These are phyloP conservation scores for Chondrostereum purpureum DNA, from an alignment of 1,284 basidiomycete genomes.

Conservation along the genomic window DNA sequence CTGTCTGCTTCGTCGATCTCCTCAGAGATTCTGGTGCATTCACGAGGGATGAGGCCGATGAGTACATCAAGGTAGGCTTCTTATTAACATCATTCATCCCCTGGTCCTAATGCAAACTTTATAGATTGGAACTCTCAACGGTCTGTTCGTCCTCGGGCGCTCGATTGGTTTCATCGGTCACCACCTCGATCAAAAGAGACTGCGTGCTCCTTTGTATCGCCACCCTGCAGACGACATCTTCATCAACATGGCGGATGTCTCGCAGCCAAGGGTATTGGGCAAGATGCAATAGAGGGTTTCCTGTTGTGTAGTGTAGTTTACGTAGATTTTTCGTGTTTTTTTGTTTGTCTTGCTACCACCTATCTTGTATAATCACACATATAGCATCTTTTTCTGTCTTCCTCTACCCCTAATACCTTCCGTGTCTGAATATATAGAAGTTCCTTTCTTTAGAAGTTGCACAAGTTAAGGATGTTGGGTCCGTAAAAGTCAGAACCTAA, in stretches of 20 bases:
- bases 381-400: no score
- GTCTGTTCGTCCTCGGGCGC: slow-evolving; percentile 94
- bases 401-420: no score
- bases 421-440: no score
- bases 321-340: no score
- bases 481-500: no score
- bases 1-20: slow-evolving; percentile 96
- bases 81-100: no score
- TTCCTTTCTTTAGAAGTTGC: no score
- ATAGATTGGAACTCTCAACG: slow-evolving; percentile 88
- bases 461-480: no score
- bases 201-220: slow-evolving; percentile 88
- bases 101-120: no score
- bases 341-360: no score
- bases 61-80: slow-evolving; percentile 78
- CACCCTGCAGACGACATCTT: slow-evolving; percentile 86
- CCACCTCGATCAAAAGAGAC: slow-evolving; percentile 92
- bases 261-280: slow-evolving; percentile 71
- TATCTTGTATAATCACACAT: no score
- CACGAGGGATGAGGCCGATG: slow-evolving; percentile 92
- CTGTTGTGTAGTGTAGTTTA: neutral
- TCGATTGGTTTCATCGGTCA: slow-evolving; percentile 97
- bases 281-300: slow-evolving; percentile 32
- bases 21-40: slow-evolving; percentile 92
- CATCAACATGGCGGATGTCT: slow-evolving; percentile 79